Evolutionary conservation across 1,139 yeast species (phyloP).

Genomic region (Taphrina populina): DNA sequence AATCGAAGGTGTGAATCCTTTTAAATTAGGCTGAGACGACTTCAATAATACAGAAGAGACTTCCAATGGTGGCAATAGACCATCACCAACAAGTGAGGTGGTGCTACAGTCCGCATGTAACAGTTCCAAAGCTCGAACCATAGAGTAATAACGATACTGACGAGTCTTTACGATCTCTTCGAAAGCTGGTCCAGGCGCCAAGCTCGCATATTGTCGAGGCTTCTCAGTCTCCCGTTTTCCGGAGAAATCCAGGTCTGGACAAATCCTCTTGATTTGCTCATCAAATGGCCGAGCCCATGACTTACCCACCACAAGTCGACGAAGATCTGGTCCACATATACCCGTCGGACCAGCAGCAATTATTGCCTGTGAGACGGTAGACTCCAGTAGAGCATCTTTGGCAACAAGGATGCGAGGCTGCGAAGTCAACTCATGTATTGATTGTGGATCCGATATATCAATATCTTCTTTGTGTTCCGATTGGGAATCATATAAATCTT

Average conservation of each 20-base stretch:
- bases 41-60: too few relatives aligned
- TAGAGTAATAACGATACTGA: slow-evolving; percentile 3
- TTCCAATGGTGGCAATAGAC: too few relatives aligned
- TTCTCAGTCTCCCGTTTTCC: background rate
- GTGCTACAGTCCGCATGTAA: too few relatives aligned
- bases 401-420: background rate
- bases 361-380: background rate
- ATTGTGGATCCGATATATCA: background rate
- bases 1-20: too few relatives aligned
- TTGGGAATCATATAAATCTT: background rate
- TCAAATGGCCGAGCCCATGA: slow-evolving; percentile 13
- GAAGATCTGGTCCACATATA: slow-evolving; percentile 6
- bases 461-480: slow-evolving; percentile 11
- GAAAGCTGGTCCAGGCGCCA: slow-evolving; percentile 3
- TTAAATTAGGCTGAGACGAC: too few relatives aligned
- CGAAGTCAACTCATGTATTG: background rate
- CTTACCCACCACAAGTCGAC: background rate
- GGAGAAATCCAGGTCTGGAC: background rate
- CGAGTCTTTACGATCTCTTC: slow-evolving; percentile 4
- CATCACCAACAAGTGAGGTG: too few relatives aligned
- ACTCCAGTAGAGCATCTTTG: slow-evolving; percentile 4
- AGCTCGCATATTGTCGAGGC: background rate
- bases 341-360: background rate
- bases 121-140: background rate
- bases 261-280: slow-evolving; percentile 10